Conservation (phyloP, 1,139 yeast species). For the Taiozyma sp. region DNA sequence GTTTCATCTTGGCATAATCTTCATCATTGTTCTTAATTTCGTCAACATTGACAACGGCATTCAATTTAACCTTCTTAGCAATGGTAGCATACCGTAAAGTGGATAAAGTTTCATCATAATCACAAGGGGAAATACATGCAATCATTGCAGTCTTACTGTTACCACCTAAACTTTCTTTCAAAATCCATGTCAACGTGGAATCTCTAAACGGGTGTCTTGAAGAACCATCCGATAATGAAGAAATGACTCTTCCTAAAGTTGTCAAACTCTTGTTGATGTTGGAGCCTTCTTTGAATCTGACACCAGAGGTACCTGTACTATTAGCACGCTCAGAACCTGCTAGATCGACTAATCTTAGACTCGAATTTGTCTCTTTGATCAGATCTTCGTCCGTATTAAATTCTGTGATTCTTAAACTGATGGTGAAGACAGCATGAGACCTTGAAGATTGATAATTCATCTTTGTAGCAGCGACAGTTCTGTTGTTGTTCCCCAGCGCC, state of each 20-base stretch:
- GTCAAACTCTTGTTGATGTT: conserved; percentile 72
- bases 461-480: conserved; percentile 65
- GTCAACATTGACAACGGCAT: conserved; percentile 47
- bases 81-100: conserved; percentile 72
- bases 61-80: conserved; percentile 62
- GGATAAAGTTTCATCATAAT: conserved; percentile 67
- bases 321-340: conserved; percentile 77
- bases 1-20: conserved; percentile 34
- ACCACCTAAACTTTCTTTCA: conserved; percentile 69
- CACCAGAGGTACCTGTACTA: conserved; percentile 60
- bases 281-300: conserved; percentile 65
- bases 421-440: conserved; percentile 73
- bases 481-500: conserved; percentile 39
- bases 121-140: conserved; percentile 71
- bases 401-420: conserved; percentile 52
- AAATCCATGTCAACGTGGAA: conserved; percentile 63
- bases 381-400: conserved; percentile 42
- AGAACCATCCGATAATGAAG: conserved; percentile 43
- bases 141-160: conserved; percentile 73
- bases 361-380: conserved; percentile 45
- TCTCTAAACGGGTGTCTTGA: conserved; percentile 51
- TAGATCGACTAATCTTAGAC: conserved; percentile 65
- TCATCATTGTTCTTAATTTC: conserved; percentile 27
- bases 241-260: conserved; percentile 70
- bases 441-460: conserved; percentile 68